phyloP scores from a whole-genome alignment of 305 asterid genomes.

The Fraxinus greggii region DNA sequence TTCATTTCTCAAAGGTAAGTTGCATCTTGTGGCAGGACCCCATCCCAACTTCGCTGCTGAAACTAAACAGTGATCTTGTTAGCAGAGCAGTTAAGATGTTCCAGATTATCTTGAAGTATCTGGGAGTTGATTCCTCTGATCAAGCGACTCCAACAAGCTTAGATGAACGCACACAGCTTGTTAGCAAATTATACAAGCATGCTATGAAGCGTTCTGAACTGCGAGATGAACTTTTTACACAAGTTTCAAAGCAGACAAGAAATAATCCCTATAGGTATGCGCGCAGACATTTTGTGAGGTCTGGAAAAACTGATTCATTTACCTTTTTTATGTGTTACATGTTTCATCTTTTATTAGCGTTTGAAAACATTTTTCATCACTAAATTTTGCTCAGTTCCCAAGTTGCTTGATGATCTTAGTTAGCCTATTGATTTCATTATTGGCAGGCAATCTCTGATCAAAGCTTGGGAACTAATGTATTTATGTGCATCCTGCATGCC shows the following conservation, averaged over 20 bases:
- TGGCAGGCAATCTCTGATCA: constrained; percentile 62
- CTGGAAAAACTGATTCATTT: constrained; percentile 6
- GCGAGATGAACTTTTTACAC: constrained; percentile 90
- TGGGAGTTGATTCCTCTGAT: constrained; percentile 82
- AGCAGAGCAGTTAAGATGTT: constrained; percentile 85
- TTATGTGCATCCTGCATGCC: constrained; percentile 96
- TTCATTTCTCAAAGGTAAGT: constrained; percentile 30
- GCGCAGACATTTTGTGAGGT: constrained; percentile 6
- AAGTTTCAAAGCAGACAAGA: constrained; percentile 90
- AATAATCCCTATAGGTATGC: constrained; percentile 82
- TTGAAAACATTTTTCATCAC: constrained; percentile 5
- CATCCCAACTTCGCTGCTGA: constrained; percentile 79
- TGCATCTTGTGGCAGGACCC: constrained; percentile 65
- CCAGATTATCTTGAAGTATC: constrained; percentile 80
- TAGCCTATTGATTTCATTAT: constrained; percentile 24
- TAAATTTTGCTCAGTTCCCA: background rate
- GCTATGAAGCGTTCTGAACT: constrained; percentile 89
- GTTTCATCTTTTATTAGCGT: constrained; percentile 10
- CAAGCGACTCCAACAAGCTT: constrained; percentile 51
- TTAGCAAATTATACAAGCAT: constrained; percentile 83
- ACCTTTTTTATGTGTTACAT: background rate
- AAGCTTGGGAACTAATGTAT: constrained; percentile 96
- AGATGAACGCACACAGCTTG: constrained; percentile 78
- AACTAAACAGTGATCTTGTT: constrained; percentile 70
- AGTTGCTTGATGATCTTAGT: constrained; percentile 21